Percentiles rank a stretch among this genome's conserved stretches.
phyloP scores from a whole-genome alignment of 1,284 basidiomycete genomes.

The Tilletia horrida region DNA sequence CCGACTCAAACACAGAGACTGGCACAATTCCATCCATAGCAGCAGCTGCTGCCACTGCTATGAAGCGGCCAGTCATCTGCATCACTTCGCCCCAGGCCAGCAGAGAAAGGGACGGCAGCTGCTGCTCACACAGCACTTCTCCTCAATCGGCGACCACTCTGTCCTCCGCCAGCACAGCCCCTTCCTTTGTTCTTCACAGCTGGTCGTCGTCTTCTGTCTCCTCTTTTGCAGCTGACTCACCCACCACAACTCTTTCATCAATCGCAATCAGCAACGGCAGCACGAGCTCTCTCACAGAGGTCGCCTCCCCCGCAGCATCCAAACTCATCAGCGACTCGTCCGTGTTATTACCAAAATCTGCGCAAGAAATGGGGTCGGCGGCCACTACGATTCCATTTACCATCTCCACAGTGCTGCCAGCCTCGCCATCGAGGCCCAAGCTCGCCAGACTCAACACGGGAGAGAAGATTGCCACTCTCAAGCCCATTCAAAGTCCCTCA shows the following conservation, averaged over 20 bases:
- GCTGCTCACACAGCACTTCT: neutral
- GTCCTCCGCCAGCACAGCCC: neutral
- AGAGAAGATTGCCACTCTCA: neutral
- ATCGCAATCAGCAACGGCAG: too few relatives aligned
- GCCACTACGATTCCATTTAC: too few relatives aligned
- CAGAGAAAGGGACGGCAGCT: neutral
- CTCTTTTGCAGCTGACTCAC: neutral
- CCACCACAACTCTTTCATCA: neutral
- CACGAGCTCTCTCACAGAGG: neutral
- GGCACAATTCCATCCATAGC: neutral
- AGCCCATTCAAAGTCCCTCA: constrained; percentile 3
- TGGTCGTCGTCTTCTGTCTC: neutral
- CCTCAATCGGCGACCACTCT: neutral
- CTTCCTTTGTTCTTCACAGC: neutral
- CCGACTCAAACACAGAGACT: too few relatives aligned
- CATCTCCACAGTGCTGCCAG: too few relatives aligned
- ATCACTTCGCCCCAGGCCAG: neutral
- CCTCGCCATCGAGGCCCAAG: neutral
- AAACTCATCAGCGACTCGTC: too few relatives aligned
- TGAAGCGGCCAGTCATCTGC: constrained; percentile 1
- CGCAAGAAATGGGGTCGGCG: too few relatives aligned
- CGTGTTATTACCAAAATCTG: too few relatives aligned
- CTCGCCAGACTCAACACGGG: constrained; percentile 5
- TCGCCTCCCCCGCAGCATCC: neutral
- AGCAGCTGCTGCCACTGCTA: neutral